Conservation (phyloP, 169 alveolate species). For the Cryptosporidium meleagridis region DNA sequence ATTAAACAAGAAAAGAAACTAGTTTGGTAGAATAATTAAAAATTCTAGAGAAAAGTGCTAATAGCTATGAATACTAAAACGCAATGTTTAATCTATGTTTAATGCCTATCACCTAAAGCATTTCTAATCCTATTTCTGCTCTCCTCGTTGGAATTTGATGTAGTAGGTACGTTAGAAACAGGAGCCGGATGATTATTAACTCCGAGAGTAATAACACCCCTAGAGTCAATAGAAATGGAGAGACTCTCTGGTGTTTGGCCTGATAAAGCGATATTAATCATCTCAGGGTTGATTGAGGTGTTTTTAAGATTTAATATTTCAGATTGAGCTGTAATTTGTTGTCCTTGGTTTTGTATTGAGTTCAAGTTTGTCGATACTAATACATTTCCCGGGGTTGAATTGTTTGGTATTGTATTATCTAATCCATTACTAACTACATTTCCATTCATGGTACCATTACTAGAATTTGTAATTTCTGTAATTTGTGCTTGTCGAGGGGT, state of each 20-base stretch:
- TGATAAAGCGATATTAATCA: conserved; percentile 39
- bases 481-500: neutral
- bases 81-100: neutral
- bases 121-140: conserved; percentile 61
- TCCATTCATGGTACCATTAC: neutral
- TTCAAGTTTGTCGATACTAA: neutral
- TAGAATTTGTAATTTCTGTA: neutral
- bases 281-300: conserved; percentile 37
- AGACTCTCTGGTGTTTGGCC: conserved; percentile 68
- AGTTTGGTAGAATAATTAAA: neutral
- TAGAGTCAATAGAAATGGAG: conserved; percentile 67
- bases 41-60: neutral
- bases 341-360: neutral
- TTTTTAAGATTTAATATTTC: neutral
- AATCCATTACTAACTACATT: neutral
- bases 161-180: neutral
- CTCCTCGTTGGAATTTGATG: conserved; percentile 5
- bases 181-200: conserved; percentile 37
- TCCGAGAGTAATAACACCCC: conserved; percentile 57
- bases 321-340: neutral
- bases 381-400: neutral
- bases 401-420: neutral
- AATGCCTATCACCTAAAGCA: conserved; percentile 36
- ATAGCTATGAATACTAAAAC: neutral
- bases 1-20: no score